Conservation (phyloP, 1,139 yeast genomes). For the Taphrina betulina region DNA sequence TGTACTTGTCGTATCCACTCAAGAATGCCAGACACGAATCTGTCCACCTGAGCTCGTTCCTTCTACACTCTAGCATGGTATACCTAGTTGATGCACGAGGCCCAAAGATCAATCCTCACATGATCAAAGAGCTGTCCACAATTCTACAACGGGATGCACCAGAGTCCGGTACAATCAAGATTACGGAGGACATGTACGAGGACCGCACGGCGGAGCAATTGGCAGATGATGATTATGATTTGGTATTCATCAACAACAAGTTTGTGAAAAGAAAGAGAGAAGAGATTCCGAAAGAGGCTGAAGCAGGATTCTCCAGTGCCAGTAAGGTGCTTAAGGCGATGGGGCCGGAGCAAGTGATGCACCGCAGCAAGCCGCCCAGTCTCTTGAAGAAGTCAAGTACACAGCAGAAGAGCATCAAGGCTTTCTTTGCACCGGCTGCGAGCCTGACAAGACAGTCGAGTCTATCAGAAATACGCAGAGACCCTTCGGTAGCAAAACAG, state of each 20-base stretch:
- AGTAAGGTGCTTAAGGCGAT: constrained; percentile 6
- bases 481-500: no score
- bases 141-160: constrained; percentile 5
- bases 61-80: constrained; percentile 7
- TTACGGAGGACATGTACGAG: constrained; percentile 8
- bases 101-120: constrained; percentile 10
- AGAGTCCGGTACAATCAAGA: background rate
- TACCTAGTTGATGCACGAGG: constrained; percentile 13
- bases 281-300: constrained; percentile 4
- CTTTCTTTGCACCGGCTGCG: constrained; percentile 11
- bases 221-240: constrained; percentile 1
- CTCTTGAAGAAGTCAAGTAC: no score
- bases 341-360: background rate
- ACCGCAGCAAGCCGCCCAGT: no score
- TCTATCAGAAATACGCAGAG: no score
- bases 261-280: background rate
- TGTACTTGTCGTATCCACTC: constrained; percentile 36
- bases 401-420: constrained; percentile 5
- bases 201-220: constrained; percentile 3
- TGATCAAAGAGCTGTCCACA: constrained; percentile 12
- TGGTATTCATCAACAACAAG: background rate
- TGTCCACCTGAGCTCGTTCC: constrained; percentile 21
- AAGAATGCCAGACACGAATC: constrained; percentile 25
- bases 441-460: no score
- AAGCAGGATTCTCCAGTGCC: constrained; percentile 18